phyloP scores from a whole-genome alignment of 1,139 yeast species.

The Pichia sp. region DNA sequence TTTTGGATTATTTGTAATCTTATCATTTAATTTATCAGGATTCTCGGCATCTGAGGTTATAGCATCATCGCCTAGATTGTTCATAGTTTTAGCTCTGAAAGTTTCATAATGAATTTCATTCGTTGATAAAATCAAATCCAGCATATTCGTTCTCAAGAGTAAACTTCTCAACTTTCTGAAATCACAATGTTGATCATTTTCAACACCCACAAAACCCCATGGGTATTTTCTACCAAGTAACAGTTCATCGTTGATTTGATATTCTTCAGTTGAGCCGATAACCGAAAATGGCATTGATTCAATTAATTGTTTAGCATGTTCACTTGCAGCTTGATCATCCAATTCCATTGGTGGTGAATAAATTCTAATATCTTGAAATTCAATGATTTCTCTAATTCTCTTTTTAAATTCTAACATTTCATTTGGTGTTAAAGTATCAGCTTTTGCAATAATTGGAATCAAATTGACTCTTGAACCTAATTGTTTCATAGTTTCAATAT shows the following conservation, averaged over 20 bases:
- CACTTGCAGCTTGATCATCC: slow-evolving; percentile 70
- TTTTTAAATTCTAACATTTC: slow-evolving; percentile 80
- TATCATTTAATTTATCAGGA: slow-evolving; percentile 23
- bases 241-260: slow-evolving; percentile 67
- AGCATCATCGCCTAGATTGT: slow-evolving; percentile 28
- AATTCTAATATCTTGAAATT: slow-evolving; percentile 84
- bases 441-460: slow-evolving; percentile 91
- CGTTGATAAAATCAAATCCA: slow-evolving; percentile 83
- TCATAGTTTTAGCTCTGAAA: slow-evolving; percentile 77
- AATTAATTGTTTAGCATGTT: slow-evolving; percentile 74
- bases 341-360: slow-evolving; percentile 81
- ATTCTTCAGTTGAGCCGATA: slow-evolving; percentile 85
- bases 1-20: slow-evolving; percentile 66
- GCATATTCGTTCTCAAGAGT: slow-evolving; percentile 85
- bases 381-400: slow-evolving; percentile 84
- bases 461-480: slow-evolving; percentile 84
- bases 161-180: slow-evolving; percentile 86
- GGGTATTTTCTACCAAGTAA: slow-evolving; percentile 92
- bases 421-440: slow-evolving; percentile 81
- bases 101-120: slow-evolving; percentile 89
- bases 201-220: slow-evolving; percentile 98
- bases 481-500: slow-evolving; percentile 87
- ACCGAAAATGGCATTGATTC: slow-evolving; percentile 93
- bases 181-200: slow-evolving; percentile 92
- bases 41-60: slow-evolving; percentile 23